These are phyloP conservation scores for Suillus paluster DNA, from an alignment of 768 basidiomycete species.

Conservation along the genomic window DNA sequence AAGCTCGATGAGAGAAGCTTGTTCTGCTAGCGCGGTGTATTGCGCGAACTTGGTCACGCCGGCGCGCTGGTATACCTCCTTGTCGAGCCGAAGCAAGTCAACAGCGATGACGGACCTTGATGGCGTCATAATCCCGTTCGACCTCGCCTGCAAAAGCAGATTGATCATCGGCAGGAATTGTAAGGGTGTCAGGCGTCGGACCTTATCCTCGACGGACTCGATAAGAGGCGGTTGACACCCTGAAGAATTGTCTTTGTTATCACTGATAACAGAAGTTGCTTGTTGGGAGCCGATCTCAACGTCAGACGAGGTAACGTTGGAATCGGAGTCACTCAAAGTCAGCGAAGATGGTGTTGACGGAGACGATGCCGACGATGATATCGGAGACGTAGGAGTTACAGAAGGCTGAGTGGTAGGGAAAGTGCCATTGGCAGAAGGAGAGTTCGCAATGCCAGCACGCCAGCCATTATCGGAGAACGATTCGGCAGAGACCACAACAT, in stretches of 20 bases:
- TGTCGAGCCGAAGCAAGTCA: constrained; percentile 36
- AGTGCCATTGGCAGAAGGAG: neutral
- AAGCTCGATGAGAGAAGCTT: constrained; percentile 31
- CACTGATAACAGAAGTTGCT: constrained; percentile 5
- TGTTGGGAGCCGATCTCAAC: constrained; percentile 5
- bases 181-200: constrained; percentile 18
- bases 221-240: constrained; percentile 3
- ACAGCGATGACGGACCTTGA: constrained; percentile 44
- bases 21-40: constrained; percentile 32
- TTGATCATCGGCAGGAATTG: constrained; percentile 37
- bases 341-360: neutral
- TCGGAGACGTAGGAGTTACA: neutral
- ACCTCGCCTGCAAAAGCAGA: constrained; percentile 24
- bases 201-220: constrained; percentile 12
- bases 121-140: constrained; percentile 37
- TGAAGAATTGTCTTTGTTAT: constrained; percentile 11
- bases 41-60: constrained; percentile 33
- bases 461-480: no score
- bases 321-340: neutral
- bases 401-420: neutral
- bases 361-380: neutral
- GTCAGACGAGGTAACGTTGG: neutral
- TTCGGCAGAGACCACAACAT: neutral
- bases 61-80: constrained; percentile 25
- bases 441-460: neutral